Conservation (phyloP, 805 yeast species). For the Saturnispora mendoncae region DNA sequence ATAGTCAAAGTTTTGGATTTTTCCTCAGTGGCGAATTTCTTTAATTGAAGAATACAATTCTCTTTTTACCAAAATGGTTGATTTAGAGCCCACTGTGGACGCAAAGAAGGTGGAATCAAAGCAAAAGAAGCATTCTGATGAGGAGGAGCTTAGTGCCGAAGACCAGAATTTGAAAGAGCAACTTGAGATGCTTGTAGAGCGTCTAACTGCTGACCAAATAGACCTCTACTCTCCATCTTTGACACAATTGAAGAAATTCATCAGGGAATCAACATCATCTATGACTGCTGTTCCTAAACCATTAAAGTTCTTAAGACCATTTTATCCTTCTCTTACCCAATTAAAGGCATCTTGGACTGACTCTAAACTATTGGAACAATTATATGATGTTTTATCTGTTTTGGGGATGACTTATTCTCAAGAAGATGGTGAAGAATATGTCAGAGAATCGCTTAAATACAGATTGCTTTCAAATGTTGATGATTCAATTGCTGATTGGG, state of each 20-base stretch:
- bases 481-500: conserved; percentile 77
- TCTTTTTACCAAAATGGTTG: not conserved
- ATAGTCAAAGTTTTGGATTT: not conserved
- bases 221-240: conserved; percentile 53
- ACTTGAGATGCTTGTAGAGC: conserved; percentile 78
- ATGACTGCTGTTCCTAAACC: conserved; percentile 99
- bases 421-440: conserved; percentile 41
- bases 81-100: conserved; percentile 9
- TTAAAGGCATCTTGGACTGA: conserved; percentile 60
- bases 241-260: conserved; percentile 60
- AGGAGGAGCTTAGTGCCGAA: conserved; percentile 88
- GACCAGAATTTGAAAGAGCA: conserved; percentile 82
- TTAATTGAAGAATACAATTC: not conserved
- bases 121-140: conserved; percentile 25
- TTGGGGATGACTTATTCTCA: conserved; percentile 91
- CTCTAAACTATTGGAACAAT: conserved; percentile 33
- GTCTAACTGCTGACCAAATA: conserved; percentile 48
- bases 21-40: conserved; percentile 6
- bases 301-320: conserved; percentile 86
- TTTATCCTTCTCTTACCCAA: conserved; percentile 58
- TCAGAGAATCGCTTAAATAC: conserved; percentile 70
- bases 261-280: conserved; percentile 89
- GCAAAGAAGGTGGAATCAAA: conserved; percentile 7
- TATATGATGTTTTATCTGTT: conserved; percentile 88
- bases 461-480: conserved; percentile 44